Evolutionary conservation across 2,329 filamentous ascomycete species (phyloP), one percentile per base, ranked within the genome.

Genomic region (Dendrostoma leiphaemia): DNA sequence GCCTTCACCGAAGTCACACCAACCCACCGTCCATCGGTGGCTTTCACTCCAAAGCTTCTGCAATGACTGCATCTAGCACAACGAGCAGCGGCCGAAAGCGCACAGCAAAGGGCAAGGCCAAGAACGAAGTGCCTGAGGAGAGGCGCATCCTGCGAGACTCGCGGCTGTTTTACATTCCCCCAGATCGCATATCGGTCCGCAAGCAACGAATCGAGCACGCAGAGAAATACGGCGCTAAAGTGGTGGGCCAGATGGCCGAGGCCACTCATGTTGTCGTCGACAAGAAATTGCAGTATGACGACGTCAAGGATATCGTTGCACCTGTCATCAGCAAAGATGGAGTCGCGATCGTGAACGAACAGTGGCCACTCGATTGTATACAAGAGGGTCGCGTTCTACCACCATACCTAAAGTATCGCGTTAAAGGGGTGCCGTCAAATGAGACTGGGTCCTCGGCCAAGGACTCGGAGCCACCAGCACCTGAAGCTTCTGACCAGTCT

Each of bases 191-290:
- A 44, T 82, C 86, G 29, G 80, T 81, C 7, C 82, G 92, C 35
- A 82, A 82, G 51, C 70, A 85, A 54, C 85, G 89, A 4, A 96
- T 97, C 49, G 80, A 80, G 28, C 91, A 87, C 67, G 86, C 89
- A 0, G 79, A 83, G 48, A 85, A 91, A 63, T 85, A 85, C 66
- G 93, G 93, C 40, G 93, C 88, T 1, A 72, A 67, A 1, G 94
- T 91, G 85, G 80, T 83, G 26, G 79, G 78, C 48, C 71, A 76
- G 1, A 82, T 86, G 65, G 68, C 61, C 0, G 70, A 70, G 21
- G 81, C 94, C 15, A 95, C 88, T 1, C 90, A 96, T 70, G 74
- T 96, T 46, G 79, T 97, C 55, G 86, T 91, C 2, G 92, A 97
- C 65, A 86, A 84, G 60, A 71, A 71, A 1, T 71, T 94, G 47